Percentiles rank a stretch among this genome's conserved stretches.
Conservation (phyloP, 2,329 filamentous ascomycete genomes). For the Verticillium nonalfalfae region DNA sequence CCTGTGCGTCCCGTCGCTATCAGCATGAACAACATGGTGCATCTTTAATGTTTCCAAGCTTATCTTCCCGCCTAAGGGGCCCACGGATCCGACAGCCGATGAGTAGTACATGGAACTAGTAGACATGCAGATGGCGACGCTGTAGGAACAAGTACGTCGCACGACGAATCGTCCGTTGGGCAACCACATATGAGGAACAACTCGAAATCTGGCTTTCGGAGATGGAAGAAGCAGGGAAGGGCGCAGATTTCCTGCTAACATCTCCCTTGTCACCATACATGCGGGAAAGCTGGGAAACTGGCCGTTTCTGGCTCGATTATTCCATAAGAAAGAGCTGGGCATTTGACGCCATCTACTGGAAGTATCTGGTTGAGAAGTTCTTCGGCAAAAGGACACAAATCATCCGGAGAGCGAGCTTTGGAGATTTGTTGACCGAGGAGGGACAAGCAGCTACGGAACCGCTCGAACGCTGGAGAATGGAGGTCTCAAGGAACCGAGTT, state of each 20-base stretch:
- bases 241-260: not conserved
- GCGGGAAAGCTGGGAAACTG: conserved; percentile 27
- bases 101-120: conserved; percentile 29
- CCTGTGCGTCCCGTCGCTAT: conserved; percentile 23
- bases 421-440: conserved; percentile 16
- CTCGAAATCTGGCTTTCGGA: conserved; percentile 24
- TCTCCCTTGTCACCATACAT: conserved; percentile 14
- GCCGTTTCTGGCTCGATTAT: conserved; percentile 25
- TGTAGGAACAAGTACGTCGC: conserved; percentile 24
- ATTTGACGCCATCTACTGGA: conserved; percentile 30
- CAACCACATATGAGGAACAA: conserved; percentile 21
- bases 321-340: conserved; percentile 28
- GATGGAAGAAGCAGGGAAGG: conserved; percentile 22
- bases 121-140: conserved; percentile 26
- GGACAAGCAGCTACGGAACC: conserved; percentile 18
- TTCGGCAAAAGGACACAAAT: conserved; percentile 21
- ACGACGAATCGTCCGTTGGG: conserved; percentile 27
- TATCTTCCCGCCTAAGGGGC: conserved; percentile 2
- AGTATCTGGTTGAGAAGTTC: conserved; percentile 23
- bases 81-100: conserved; percentile 18
- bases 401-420: conserved; percentile 13
- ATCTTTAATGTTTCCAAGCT: conserved; percentile 17
- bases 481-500: conserved; percentile 15
- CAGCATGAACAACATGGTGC: conserved; percentile 29
- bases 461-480: conserved; percentile 22